A percentile compares a stretch with the other conserved stretches of the same genome.
Evolutionary conservation across 202 grass and related monocot species (phyloP).

Genomic region (Carex sylvatica): DNA sequence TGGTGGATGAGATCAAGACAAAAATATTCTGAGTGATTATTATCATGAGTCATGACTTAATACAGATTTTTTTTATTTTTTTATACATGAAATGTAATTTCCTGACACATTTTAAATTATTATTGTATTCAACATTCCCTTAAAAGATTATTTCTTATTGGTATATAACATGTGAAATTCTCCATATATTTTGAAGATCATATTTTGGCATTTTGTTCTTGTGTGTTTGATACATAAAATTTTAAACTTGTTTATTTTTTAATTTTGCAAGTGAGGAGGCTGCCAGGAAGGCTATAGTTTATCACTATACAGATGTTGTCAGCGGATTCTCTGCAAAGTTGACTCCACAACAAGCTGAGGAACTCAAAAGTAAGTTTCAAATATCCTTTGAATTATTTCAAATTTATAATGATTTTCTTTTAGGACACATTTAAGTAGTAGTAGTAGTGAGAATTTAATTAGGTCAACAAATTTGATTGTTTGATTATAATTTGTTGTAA

Average conservation of each 20-base stretch:
- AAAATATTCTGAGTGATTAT: too few relatives aligned
- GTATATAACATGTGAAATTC: not conserved
- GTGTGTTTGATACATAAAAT: not conserved
- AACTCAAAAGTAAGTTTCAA: constrained; percentile 23
- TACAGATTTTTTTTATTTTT: too few relatives aligned
- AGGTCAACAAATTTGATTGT: too few relatives aligned
- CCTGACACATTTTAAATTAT: too few relatives aligned
- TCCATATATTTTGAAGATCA: not conserved
- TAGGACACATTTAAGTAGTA: not conserved
- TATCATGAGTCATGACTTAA: too few relatives aligned
- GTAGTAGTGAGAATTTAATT: too few relatives aligned
- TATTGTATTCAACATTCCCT: too few relatives aligned
- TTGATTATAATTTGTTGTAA: too few relatives aligned
- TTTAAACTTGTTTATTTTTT: not conserved
- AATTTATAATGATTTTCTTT: not conserved
- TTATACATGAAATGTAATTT: too few relatives aligned
- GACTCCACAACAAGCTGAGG: constrained; percentile 18
- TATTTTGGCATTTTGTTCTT: not conserved
- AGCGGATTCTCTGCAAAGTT: constrained; percentile 20
- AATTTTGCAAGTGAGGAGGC: constrained; percentile 9
- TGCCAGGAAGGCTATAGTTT: not conserved
- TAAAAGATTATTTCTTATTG: not conserved
- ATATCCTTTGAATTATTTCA: not conserved
- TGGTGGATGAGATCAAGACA: too few relatives aligned
- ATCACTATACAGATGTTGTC: constrained; percentile 8